phyloP scores from a whole-genome alignment of 495 filamentous ascomycete species.

The Halenospora varia region DNA sequence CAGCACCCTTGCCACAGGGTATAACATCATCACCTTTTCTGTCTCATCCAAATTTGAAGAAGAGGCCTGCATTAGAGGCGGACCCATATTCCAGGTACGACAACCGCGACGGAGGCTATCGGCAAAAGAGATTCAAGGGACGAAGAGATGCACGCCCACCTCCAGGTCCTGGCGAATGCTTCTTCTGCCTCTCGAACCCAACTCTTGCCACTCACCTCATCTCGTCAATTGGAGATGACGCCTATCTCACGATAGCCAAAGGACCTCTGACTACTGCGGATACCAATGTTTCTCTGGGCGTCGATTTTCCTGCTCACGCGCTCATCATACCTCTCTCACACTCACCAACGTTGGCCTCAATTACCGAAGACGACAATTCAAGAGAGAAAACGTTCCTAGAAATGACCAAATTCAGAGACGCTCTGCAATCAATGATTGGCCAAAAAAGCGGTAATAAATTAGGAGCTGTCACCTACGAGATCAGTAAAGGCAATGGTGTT shows the following conservation, averaged over 20 bases:
- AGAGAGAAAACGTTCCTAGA: conserved; percentile 60
- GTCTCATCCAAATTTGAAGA: conserved; percentile 38
- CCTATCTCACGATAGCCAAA: conserved; percentile 88
- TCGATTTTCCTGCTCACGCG: conserved; percentile 80
- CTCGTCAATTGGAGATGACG: conserved; percentile 75
- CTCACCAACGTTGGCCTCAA: conserved; percentile 57
- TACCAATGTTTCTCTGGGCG: conserved; percentile 53
- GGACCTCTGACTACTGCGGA: conserved; percentile 70
- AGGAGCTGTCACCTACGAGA: conserved; percentile 87
- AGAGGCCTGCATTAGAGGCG: conserved; percentile 55
- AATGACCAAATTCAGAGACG: conserved; percentile 71
- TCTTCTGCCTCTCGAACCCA: conserved; percentile 89
- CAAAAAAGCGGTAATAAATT: conserved; percentile 50
- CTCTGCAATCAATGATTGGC: conserved; percentile 67
- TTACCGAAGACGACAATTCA: conserved; percentile 50
- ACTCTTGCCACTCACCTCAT: conserved; percentile 83
- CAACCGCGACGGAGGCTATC: conserved; percentile 28
- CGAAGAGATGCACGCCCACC: conserved; percentile 44
- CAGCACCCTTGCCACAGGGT: conserved; percentile 55
- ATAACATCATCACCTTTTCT: conserved; percentile 68
- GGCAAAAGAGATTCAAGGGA: conserved; percentile 46
- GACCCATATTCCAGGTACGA: conserved; percentile 62
- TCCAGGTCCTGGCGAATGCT: conserved; percentile 75
- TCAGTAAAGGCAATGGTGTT: conserved; percentile 70
- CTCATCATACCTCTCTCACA: conserved; percentile 88